Base-by-base conservation (phyloP, 441 rosid species). In the Populus tomentosa region DNA sequence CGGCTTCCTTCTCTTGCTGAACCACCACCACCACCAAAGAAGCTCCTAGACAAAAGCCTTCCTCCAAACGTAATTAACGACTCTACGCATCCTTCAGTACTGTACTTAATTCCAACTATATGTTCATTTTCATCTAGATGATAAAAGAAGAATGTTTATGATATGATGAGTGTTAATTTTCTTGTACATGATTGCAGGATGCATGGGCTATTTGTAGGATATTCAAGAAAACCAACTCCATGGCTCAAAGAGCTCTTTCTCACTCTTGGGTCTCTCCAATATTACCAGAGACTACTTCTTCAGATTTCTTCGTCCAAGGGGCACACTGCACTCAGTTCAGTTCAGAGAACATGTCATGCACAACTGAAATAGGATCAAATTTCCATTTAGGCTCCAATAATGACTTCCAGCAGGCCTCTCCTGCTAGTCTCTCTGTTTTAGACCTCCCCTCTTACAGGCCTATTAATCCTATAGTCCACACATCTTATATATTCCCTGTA, bases 191-290 rank as follows among this genome's bases (percentile, higher is more conserved):
- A 7, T 23, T 24, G 71, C 88, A 95, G 98, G 99, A 93, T 72
- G 90, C 97, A 5, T 93, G 99, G 99, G 99, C 99, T 66, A 93
- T 95, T 56, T 93, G 99, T 35, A 90, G 96, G 89, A 95, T 95
- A 85, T 94, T 95, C 88, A 95, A 90, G 90, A 95, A 94, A 84
- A 89, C 92, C 20, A 95, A 86, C 68, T 80, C 98, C 8, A 86
- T 87, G 77, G 90, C 96, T 35, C 99, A 91, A 66, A 90, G 90
- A 87, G 85, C 97, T 72, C 80, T 87, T 13, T 86, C 91, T 66
- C 90, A 90, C 64, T 82, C 97, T 38, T 92, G 93, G 94, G 30
- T 85, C 14, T 79, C 87, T 50, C 84, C 88, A 46, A 5, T 46
- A 26, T 70, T 85, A 5, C 87, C 84, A 1, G 85, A 82, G 24